Conservation (phyloP, 495 filamentous ascomycete genomes). For the Xylaria palmicola region DNA sequence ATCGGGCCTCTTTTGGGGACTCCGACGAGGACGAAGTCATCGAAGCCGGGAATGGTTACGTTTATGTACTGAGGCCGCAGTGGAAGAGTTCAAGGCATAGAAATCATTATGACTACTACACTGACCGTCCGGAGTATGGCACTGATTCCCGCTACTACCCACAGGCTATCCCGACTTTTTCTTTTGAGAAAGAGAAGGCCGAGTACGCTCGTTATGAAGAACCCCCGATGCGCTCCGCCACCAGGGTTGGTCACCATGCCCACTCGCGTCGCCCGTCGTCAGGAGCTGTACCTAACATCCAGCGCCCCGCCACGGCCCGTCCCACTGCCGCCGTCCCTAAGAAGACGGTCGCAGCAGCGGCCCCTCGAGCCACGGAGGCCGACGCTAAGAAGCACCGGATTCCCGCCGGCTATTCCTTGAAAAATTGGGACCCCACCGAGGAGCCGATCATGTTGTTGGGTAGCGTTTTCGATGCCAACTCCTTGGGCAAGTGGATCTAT, state of each 20-base stretch:
- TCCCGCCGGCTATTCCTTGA: conserved; percentile 87
- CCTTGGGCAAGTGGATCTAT: conserved; percentile 97
- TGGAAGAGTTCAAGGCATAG: conserved; percentile 33
- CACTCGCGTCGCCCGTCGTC: conserved; percentile 46
- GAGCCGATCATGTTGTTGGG: conserved; percentile 89
- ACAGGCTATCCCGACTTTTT: conserved; percentile 43
- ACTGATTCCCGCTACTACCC: conserved; percentile 58
- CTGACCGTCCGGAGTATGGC: conserved; percentile 46
- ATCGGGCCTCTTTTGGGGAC: conserved; percentile 58
- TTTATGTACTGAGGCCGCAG: conserved; percentile 46
- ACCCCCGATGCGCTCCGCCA: conserved; percentile 41
- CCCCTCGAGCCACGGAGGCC: conserved; percentile 62
- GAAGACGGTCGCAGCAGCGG: conserved; percentile 12
- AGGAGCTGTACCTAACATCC: conserved; percentile 37
- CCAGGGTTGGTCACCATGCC: conserved; percentile 39
- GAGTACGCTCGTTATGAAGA: conserved; percentile 38
- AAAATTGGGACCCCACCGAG: conserved; percentile 97
- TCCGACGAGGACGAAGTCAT: conserved; percentile 61
- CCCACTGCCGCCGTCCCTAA: conserved; percentile 35
- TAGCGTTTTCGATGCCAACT: conserved; percentile 97
- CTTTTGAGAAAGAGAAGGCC: conserved; percentile 38
- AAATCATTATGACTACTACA: conserved; percentile 39
- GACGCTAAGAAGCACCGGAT: conserved; percentile 81
- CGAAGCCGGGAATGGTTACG: conserved; percentile 47
- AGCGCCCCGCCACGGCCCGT: conserved; percentile 42